phyloP scores from a whole-genome alignment of 495 filamentous ascomycete species.

The Bathelium albidoporum region DNA sequence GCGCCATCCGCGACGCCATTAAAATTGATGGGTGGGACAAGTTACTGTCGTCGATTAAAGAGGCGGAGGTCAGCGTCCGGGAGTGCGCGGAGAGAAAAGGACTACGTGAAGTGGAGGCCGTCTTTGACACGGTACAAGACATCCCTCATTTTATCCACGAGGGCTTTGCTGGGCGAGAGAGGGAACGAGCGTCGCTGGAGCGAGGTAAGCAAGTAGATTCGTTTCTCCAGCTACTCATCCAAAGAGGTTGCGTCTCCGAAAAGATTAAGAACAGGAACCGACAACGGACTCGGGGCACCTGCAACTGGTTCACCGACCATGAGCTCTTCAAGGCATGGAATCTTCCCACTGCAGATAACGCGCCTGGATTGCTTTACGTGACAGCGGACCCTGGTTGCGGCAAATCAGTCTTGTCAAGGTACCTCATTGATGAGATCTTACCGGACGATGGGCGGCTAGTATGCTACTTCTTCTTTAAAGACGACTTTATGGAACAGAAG shows the following conservation, averaged over 20 bases:
- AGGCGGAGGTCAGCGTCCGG: not conserved
- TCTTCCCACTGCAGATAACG: not conserved
- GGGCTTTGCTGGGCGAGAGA: not conserved
- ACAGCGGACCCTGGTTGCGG: conserved; percentile 47
- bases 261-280: conserved; percentile 1
- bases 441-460: conserved; percentile 17
- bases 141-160: not conserved
- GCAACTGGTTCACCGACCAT: conserved; percentile 6
- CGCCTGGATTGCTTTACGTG: conserved; percentile 33
- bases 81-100: not conserved
- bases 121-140: not conserved
- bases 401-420: conserved; percentile 42
- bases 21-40: not conserved
- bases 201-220: not conserved
- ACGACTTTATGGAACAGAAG: conserved; percentile 38
- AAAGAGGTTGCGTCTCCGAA: conserved; percentile 5
- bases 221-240: not conserved
- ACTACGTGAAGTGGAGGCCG: not conserved
- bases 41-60: not conserved
- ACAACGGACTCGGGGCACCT: not conserved
- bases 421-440: conserved; percentile 31
- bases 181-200: not conserved
- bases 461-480: conserved; percentile 53
- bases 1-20: not conserved
- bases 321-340: not conserved